phyloP scores from a whole-genome alignment of 495 filamentous ascomycete species.

The Hypomontagnella submonticulosa region DNA sequence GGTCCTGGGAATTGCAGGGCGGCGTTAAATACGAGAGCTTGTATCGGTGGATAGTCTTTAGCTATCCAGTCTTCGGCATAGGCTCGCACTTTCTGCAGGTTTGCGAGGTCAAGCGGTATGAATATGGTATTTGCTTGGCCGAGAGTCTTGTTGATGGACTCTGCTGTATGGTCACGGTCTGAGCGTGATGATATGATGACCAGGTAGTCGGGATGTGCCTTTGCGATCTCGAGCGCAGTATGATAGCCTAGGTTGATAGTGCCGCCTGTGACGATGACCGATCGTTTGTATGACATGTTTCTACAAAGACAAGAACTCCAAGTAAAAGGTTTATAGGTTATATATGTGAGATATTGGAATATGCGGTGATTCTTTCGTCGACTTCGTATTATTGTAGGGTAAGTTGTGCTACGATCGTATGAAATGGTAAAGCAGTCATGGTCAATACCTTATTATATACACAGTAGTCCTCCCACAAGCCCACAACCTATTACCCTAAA shows the following conservation, averaged over 20 bases:
- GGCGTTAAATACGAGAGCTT: conserved; percentile 58
- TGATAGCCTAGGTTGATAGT: conserved; percentile 60
- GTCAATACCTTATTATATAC: too few relatives aligned
- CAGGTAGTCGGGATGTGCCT: conserved; percentile 51
- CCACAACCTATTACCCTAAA: too few relatives aligned
- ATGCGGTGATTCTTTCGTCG: too few relatives aligned
- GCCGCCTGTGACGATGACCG: conserved; percentile 61
- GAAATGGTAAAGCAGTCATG: too few relatives aligned
- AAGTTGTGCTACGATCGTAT: too few relatives aligned
- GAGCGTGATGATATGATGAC: conserved; percentile 57
- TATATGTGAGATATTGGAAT: too few relatives aligned
- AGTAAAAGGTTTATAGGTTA: too few relatives aligned
- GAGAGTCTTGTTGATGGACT: conserved; percentile 52
- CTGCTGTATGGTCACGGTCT: conserved; percentile 51
- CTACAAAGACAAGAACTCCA: not conserved
- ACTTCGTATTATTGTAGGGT: too few relatives aligned
- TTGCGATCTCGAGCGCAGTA: conserved; percentile 60
- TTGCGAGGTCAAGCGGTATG: conserved; percentile 55
- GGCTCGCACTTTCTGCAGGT: conserved; percentile 49
- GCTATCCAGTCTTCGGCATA: conserved; percentile 51
- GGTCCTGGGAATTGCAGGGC: conserved; percentile 53
- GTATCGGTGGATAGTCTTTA: conserved; percentile 54
- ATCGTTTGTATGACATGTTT: conserved; percentile 47
- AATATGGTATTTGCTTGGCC: conserved; percentile 54
- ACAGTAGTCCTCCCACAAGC: too few relatives aligned